Evolutionary conservation across 495 filamentous ascomycete genomes (phyloP), one percentile per base, ranked within the genome.

Genomic region (Pseudevernia furfuracea): DNA sequence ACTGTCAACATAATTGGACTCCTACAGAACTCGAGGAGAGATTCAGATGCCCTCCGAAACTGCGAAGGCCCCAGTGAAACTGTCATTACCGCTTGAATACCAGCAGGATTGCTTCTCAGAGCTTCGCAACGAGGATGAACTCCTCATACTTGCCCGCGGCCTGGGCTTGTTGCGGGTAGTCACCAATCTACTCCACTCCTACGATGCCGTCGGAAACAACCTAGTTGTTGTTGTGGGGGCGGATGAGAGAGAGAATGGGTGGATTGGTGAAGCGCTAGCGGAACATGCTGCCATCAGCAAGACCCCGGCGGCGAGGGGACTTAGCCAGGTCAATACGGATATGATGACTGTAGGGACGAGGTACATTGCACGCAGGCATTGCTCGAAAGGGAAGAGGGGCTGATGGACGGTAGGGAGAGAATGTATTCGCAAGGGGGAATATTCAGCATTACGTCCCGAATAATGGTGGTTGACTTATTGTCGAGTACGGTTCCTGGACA

Each of bases 141-240:
- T 97, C 67, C 86, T 97, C 69, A 79, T 97, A 48, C 81, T 97
- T 44, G 93, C 92, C 4, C 89, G 92, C 60, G 94, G 94, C 69
- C 85, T 97, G 23, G 94, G 94, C 60, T 86, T 97, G 23, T 82
- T 97, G 61, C 90, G 90, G 58, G 78, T 97, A 23, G 84, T 96
- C 65, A 95, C 91, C 21, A 97, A 97, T 72, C 84, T 98, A 12
- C 84, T 98, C 41, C 95, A 98, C 73, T 91, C 92, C 28, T 96
- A 96, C 76, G 94, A 98, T 81, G 93, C 91, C 4, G 91, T 91
- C 10, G 94, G 95, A 8, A 92, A 92, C 74, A 97, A 96, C 73
- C 74, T 98, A 53, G 85, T 97, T 37, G 77, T 98, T 63, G 73
- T 98, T 49, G 84, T 97, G 43, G 90, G 90, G n/a, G 92, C 95